Evolutionary conservation across 2,329 filamentous ascomycete genomes (phyloP).

Genomic region (Tolypocladium pustulatum): DNA sequence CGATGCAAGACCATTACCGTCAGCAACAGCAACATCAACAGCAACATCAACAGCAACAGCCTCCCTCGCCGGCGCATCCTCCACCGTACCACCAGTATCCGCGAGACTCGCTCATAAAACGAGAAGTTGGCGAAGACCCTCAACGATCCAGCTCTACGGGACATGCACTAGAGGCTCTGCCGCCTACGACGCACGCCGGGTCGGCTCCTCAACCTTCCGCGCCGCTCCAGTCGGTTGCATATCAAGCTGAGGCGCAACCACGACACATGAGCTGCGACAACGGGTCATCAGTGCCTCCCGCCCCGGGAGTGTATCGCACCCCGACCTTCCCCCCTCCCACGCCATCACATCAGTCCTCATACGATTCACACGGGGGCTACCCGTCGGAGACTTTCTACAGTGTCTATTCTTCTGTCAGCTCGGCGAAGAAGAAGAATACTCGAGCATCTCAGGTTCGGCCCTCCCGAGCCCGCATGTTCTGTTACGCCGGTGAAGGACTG

Average conservation of each 20-base stretch:
- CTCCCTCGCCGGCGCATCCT: slow-evolving; percentile 34
- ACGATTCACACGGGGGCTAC: slow-evolving; percentile 24
- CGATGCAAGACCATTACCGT: slow-evolving; percentile 42
- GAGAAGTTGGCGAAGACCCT: slow-evolving; percentile 41
- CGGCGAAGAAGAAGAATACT: slow-evolving; percentile 50
- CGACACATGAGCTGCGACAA: slow-evolving; percentile 45
- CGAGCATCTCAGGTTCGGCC: slow-evolving; percentile 47
- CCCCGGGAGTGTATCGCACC: slow-evolving; percentile 31
- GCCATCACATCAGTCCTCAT: slow-evolving; percentile 26
- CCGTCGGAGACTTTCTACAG: slow-evolving; percentile 23
- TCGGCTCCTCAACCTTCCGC: slow-evolving; percentile 19
- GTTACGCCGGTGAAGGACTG: slow-evolving; percentile 1
- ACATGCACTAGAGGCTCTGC: slow-evolving; percentile 24
- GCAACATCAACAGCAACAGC: slow-evolving; percentile 11
- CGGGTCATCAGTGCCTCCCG: slow-evolving; percentile 32
- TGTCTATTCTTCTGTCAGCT: slow-evolving; percentile 32
- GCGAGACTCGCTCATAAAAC: slow-evolving; percentile 45
- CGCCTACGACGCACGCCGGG: slow-evolving; percentile 20
- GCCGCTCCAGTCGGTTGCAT: slow-evolving; percentile 18
- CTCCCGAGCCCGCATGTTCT: neutral
- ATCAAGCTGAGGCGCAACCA: slow-evolving; percentile 34
- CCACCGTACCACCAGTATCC: slow-evolving; percentile 32
- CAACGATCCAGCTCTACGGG: slow-evolving; percentile 44
- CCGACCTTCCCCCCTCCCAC: slow-evolving; percentile 30
- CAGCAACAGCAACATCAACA: slow-evolving; percentile 15